Conservation (phyloP, 1,139 yeast species). For the Pichia kudriavzevii region DNA sequence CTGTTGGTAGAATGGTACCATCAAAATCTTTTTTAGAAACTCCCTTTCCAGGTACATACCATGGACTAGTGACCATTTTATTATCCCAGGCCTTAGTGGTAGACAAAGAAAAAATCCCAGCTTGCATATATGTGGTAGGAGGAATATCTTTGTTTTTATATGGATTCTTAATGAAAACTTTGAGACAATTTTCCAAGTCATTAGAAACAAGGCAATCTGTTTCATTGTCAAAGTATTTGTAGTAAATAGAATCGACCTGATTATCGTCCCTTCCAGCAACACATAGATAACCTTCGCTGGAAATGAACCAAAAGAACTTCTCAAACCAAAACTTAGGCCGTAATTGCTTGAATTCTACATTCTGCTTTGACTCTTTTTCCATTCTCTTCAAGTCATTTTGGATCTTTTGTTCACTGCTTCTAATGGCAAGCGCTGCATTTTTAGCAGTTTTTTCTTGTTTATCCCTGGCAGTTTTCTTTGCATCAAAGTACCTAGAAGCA, state of each 20-base stretch:
- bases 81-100: slow-evolving; percentile 87
- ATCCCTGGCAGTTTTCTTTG: slow-evolving; percentile 66
- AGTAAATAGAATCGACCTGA: slow-evolving; percentile 81
- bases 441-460: slow-evolving; percentile 78
- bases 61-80: slow-evolving; percentile 72
- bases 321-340: slow-evolving; percentile 87
- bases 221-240: slow-evolving; percentile 62
- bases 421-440: slow-evolving; percentile 71
- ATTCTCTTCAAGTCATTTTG: slow-evolving; percentile 62
- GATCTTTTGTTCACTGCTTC: slow-evolving; percentile 77
- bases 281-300: slow-evolving; percentile 83
- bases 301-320: slow-evolving; percentile 85
- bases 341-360: slow-evolving; percentile 43
- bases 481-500: slow-evolving; percentile 78
- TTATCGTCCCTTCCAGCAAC: slow-evolving; percentile 77
- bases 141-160: slow-evolving; percentile 55
- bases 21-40: slow-evolving; percentile 64
- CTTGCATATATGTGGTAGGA: slow-evolving; percentile 82
- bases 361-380: slow-evolving; percentile 55
- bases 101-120: slow-evolving; percentile 78
- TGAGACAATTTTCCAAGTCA: slow-evolving; percentile 66
- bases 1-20: slow-evolving; percentile 54
- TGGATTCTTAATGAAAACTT: slow-evolving; percentile 77
- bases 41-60: slow-evolving; percentile 66
- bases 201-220: slow-evolving; percentile 69